Evolutionary conservation across 768 basidiomycete genomes (phyloP), one percentile per base, ranked within the genome.

Genomic region (Tephrocybe sp.): DNA sequence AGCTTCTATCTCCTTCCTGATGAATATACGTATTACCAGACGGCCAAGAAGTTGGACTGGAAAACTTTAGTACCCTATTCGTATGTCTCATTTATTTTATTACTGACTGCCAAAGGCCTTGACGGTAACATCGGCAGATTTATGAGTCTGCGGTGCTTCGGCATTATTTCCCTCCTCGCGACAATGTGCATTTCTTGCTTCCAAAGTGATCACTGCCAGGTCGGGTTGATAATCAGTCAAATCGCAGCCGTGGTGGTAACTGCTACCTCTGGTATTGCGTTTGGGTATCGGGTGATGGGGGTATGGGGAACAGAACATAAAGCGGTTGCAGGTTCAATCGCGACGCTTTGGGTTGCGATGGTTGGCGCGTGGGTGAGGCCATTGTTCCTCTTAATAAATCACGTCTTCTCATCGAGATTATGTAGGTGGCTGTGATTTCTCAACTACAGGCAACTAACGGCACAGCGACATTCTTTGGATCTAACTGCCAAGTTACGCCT

Each of bases 1-100:
- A 55, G 54, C 31, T 43, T 55, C 45, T 48, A 55, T 16, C 54
- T 55, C 11, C 54, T 55, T n/a, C 54, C 54, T 8, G 45, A 55
- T 35, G 55, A 56, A 33, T 56, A 52, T n/a, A 52, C 36, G 8
- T 49, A 45, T 30, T 56, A 56, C 26, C 35, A 41, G 9, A 46
- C 16, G 12, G 39, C 55, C 5, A 52, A 52, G 16, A 49, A 45
- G 42, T 32, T 35, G 1, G 55, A 49, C 40, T 56, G 55, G 55
- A 48, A 26, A 26, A 56, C 43, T 3, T 16, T 56, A 14, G 47
- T 43, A 10, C 55, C 55, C 4, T 56, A 51, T n/a, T 32, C 55
- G 55, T 56, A 41, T 26, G 55, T 36, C 20, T 20, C 16, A 1
- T 34, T 19, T 41, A 32, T 17, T 34, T n/a, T 23, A 11, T 11